A percentile compares a stretch with the other conserved stretches of the same genome.
These are phyloP conservation scores for Daldinia bambusicola DNA, from an alignment of 495 filamentous ascomycete genomes.

Conservation along the genomic window DNA sequence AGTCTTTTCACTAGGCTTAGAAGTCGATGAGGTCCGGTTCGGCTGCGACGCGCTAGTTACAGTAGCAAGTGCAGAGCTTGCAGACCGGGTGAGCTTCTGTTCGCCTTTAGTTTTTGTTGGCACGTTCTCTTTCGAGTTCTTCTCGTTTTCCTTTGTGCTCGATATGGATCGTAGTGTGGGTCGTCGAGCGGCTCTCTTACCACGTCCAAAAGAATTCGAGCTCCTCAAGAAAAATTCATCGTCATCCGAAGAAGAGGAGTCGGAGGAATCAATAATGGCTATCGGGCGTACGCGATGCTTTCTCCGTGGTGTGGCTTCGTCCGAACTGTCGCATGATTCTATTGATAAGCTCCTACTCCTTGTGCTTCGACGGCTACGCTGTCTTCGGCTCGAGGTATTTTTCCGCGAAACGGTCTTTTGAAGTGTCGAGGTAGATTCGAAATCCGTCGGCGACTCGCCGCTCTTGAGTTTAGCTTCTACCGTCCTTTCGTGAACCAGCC, in stretches of 20 bases:
- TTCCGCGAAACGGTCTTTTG: slow-evolving; percentile 41
- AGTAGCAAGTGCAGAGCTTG: slow-evolving; percentile 32
- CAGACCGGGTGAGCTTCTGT: slow-evolving; percentile 26
- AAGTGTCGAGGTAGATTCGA: slow-evolving; percentile 42
- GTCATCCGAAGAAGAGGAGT: slow-evolving; percentile 42
- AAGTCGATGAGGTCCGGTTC: slow-evolving; percentile 1
- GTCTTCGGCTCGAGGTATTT: slow-evolving; percentile 31
- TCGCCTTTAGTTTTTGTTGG: slow-evolving; percentile 11
- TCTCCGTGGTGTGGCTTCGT: slow-evolving; percentile 39
- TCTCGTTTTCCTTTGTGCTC: slow-evolving; percentile 41
- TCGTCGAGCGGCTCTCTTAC: slow-evolving; percentile 32
- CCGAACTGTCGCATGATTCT: slow-evolving; percentile 50
- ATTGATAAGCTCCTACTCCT: slow-evolving; percentile 52
- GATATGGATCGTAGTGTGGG: slow-evolving; percentile 38
- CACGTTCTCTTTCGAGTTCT: slow-evolving; percentile 36
- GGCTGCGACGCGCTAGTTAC: slow-evolving; percentile 9
- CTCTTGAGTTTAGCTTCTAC: slow-evolving; percentile 53
- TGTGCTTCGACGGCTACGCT: slow-evolving; percentile 43
- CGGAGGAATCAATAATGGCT: slow-evolving; percentile 31
- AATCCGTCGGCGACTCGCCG: slow-evolving; percentile 49
- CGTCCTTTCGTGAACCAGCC: slow-evolving; percentile 51
- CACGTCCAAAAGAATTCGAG: slow-evolving; percentile 40
- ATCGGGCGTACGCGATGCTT: slow-evolving; percentile 13
- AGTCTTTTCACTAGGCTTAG: background rate
- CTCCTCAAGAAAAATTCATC: slow-evolving; percentile 32